Conservation (phyloP, 306 rosid genomes). For the Lathyrus oleraceus region DNA sequence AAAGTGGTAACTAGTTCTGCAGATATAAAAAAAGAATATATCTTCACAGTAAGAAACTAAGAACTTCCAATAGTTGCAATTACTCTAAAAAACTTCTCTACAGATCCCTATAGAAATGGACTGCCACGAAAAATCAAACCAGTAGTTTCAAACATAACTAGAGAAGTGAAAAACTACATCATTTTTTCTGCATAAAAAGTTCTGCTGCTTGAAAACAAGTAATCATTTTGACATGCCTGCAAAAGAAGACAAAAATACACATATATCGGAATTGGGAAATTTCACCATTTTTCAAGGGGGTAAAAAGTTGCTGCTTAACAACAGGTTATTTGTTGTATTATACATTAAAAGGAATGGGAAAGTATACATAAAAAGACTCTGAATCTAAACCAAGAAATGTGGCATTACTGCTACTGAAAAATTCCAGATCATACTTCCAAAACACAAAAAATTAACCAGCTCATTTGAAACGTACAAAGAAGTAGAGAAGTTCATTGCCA, state of each 20-base stretch:
- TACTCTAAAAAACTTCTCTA: conserved; percentile 21
- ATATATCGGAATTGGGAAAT: neutral
- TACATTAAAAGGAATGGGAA: conserved; percentile 4
- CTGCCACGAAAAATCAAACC: conserved; percentile 1
- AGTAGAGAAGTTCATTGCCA: conserved; percentile 20
- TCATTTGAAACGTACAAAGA: conserved; percentile 11
- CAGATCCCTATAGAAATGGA: conserved; percentile 20
- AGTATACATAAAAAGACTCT: conserved; percentile 18
- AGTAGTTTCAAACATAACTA: conserved; percentile 5
- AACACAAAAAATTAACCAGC: conserved; percentile 19
- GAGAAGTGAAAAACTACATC: conserved; percentile 8
- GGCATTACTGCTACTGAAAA: conserved; percentile 30
- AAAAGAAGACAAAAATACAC: neutral
- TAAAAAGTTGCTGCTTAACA: conserved; percentile 10
- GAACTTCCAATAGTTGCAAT: conserved; percentile 20
- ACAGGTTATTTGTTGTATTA: conserved; percentile 4
- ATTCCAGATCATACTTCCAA: conserved; percentile 26
- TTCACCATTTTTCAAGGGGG: neutral
- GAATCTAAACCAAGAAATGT: conserved; percentile 22
- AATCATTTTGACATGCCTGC: neutral
- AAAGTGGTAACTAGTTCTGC: conserved; percentile 23
- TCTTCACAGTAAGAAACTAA: conserved; percentile 13
- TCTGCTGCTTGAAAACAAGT: conserved; percentile 17
- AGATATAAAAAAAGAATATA: conserved; percentile 12
- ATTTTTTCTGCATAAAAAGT: conserved; percentile 1